Percentiles rank a stretch among this genome's conserved stretches.
Evolutionary conservation across 1,139 yeast species (phyloP).

Genomic region (Kluyveromyces sp.): DNA sequence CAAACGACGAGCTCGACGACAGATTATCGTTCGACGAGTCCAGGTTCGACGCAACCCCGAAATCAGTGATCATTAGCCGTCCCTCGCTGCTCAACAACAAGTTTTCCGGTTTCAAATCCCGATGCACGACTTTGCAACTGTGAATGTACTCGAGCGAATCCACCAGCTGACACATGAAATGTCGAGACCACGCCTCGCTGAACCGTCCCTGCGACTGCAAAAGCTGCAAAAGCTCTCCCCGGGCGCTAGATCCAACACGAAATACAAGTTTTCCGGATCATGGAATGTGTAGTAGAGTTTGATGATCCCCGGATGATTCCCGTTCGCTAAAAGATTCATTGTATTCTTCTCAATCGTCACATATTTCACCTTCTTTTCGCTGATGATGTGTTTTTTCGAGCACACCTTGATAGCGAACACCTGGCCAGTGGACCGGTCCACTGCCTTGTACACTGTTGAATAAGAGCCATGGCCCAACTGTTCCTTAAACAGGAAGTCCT

Average conservation of each 20-base stretch:
- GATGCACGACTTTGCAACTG: slow-evolving; percentile 66
- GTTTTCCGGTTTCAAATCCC: slow-evolving; percentile 76
- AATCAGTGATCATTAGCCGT: slow-evolving; percentile 68
- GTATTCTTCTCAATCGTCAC: slow-evolving; percentile 95
- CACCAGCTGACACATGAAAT: slow-evolving; percentile 67
- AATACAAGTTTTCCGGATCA: slow-evolving; percentile 79
- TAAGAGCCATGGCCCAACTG: slow-evolving; percentile 94
- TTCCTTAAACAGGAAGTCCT: slow-evolving; percentile 81
- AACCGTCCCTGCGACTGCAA: slow-evolving; percentile 72
- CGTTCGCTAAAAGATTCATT: slow-evolving; percentile 56
- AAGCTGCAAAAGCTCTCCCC: slow-evolving; percentile 80
- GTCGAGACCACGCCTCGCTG: slow-evolving; percentile 69
- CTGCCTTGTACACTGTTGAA: slow-evolving; percentile 84
- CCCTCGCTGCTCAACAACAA: slow-evolving; percentile 57
- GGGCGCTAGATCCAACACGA: slow-evolving; percentile 86
- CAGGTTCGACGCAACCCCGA: slow-evolving; percentile 54
- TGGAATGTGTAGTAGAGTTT: slow-evolving; percentile 89
- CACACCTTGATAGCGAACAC: slow-evolving; percentile 87
- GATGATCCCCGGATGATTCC: slow-evolving; percentile 82
- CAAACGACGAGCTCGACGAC: slow-evolving; percentile 42
- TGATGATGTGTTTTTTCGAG: slow-evolving; percentile 88
- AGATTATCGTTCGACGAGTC: slow-evolving; percentile 30
- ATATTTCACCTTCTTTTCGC: slow-evolving; percentile 90
- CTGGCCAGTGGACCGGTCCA: slow-evolving; percentile 39
- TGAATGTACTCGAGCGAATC: slow-evolving; percentile 70